phyloP scores from a whole-genome alignment of 164 flowering plant species.

The Nymphaea colorata region DNA sequence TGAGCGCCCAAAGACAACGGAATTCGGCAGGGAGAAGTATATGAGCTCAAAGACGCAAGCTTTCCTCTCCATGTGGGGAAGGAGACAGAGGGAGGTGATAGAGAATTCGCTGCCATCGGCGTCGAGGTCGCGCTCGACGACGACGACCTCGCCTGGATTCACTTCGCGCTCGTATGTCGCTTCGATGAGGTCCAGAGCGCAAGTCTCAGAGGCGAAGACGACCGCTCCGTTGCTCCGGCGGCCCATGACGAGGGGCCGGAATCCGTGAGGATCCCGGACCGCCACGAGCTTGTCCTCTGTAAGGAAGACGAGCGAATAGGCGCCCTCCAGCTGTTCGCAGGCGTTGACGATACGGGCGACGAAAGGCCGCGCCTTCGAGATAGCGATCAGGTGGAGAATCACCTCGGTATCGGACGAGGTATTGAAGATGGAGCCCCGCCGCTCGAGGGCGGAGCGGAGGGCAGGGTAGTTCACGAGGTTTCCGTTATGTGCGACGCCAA shows the following conservation, averaged over 20 bases:
- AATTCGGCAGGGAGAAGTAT: conserved; percentile 75
- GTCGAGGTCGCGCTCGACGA: conserved; percentile 49
- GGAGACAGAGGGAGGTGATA: conserved; percentile 42
- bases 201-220: conserved; percentile 88
- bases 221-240: conserved; percentile 77
- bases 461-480: conserved; percentile 67
- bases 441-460: conserved; percentile 59
- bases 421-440: conserved; percentile 74
- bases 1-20: conserved; percentile 65
- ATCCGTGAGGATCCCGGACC: conserved; percentile 79
- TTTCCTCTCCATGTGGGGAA: conserved; percentile 49
- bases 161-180: conserved; percentile 85
- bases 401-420: conserved; percentile 88
- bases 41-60: conserved; percentile 85
- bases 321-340: conserved; percentile 76
- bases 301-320: conserved; percentile 80
- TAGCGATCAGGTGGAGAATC: conserved; percentile 83
- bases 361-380: conserved; percentile 62
- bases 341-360: conserved; percentile 68
- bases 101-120: conserved; percentile 58
- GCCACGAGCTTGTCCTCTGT: conserved; percentile 85
- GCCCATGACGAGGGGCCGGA: conserved; percentile 90
- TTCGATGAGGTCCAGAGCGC: conserved; percentile 84
- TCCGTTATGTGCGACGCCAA: conserved; percentile 91
- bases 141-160: conserved; percentile 72